Conservation (phyloP, 1,284 basidiomycete species). For the Flammula alnicola region DNA sequence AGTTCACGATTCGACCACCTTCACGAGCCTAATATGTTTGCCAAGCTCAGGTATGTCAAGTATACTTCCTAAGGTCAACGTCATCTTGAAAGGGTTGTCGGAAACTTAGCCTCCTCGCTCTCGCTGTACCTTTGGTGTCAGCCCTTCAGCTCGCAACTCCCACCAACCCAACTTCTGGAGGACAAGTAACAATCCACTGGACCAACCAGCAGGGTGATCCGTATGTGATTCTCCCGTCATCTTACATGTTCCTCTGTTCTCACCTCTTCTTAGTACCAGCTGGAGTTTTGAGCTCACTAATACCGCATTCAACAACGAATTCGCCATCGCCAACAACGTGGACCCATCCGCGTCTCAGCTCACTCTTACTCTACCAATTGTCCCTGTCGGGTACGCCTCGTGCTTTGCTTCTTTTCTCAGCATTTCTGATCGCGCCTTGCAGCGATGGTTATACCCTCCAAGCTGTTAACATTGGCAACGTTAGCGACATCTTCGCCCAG, state of each 20-base stretch:
- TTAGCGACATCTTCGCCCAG: constrained; percentile 48
- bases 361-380: constrained; percentile 50
- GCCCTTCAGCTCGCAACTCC: constrained; percentile 51
- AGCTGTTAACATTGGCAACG: constrained; percentile 56
- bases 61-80: no score
- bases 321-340: constrained; percentile 66
- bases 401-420: constrained; percentile 5
- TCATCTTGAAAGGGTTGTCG: no score
- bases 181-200: constrained; percentile 52
- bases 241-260: constrained; percentile 1
- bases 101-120: constrained; percentile 44
- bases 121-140: constrained; percentile 52
- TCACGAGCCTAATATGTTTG: constrained; percentile 37
- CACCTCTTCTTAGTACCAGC: constrained; percentile 18
- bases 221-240: constrained; percentile 18
- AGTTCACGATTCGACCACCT: constrained; percentile 17
- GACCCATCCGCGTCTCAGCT: constrained; percentile 39
- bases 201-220: constrained; percentile 46
- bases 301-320: constrained; percentile 53
- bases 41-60: constrained; percentile 40
- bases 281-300: constrained; percentile 51
- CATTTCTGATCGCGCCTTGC: constrained; percentile 1
- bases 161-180: constrained; percentile 37
- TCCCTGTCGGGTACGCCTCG: constrained; percentile 49
- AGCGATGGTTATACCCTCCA: constrained; percentile 58